Percentiles rank a stretch among this genome's conserved stretches.
Conservation (phyloP, 805 yeast genomes). For the Candida orba region DNA sequence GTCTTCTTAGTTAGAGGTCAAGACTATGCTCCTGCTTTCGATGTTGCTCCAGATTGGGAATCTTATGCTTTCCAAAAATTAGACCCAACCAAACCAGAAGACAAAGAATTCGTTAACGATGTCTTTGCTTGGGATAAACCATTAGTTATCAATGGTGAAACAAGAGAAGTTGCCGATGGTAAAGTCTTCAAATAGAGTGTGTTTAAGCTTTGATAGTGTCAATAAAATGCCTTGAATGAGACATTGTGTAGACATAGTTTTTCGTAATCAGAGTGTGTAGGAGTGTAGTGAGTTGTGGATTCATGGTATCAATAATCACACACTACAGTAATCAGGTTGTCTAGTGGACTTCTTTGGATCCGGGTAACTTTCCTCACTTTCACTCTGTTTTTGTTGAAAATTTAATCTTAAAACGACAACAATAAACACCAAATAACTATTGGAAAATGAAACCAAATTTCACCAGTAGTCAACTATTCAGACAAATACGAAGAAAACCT, state of each 20-base stretch:
- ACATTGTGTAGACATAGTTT: too few relatives aligned
- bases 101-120: constrained; percentile 75
- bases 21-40: constrained; percentile 83
- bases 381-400: too few relatives aligned
- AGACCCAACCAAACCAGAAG: constrained; percentile 71
- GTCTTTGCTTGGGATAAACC: constrained; percentile 99
- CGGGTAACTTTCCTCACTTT: not conserved
- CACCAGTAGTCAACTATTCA: constrained; percentile 29
- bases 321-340: too few relatives aligned
- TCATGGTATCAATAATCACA: too few relatives aligned
- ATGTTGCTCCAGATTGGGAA: constrained; percentile 99
- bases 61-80: constrained; percentile 79
- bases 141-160: constrained; percentile 67
- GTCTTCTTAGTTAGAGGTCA: constrained; percentile 94
- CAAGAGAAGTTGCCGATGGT: constrained; percentile 91
- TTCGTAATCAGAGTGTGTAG: too few relatives aligned
- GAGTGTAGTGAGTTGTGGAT: not conserved
- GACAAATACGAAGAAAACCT: constrained; percentile 59
- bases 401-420: too few relatives aligned
- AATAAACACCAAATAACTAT: too few relatives aligned
- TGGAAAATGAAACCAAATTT: constrained; percentile 20
- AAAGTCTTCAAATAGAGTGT: constrained; percentile 80
- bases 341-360: too few relatives aligned
- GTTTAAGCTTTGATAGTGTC: not conserved
- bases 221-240: not conserved